Evolutionary conservation across 768 basidiomycete genomes (phyloP).

Genomic region (Rhizopogon salebrosus): DNA sequence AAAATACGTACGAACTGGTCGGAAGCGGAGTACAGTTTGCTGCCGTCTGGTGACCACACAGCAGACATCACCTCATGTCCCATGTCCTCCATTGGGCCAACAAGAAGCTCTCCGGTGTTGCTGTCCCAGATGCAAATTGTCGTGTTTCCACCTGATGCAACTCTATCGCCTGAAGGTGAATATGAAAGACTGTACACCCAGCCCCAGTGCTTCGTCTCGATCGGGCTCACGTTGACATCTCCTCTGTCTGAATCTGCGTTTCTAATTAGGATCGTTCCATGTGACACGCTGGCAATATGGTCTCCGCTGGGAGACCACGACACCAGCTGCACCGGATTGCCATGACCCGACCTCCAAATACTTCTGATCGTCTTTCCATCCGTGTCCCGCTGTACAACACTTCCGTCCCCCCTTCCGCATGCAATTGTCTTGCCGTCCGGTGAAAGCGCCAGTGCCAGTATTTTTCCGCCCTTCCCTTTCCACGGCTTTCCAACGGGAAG

Average conservation of each 20-base stretch:
- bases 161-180: not conserved
- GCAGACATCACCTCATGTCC: not conserved
- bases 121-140: not conserved
- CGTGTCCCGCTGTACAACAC: not conserved
- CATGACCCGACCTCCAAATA: not conserved
- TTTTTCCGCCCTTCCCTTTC: not conserved
- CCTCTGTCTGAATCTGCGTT: not conserved
- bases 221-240: not conserved
- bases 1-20: not conserved
- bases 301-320: not conserved
- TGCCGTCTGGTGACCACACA: not conserved
- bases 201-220: not conserved
- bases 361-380: not conserved
- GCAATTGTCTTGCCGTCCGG: not conserved
- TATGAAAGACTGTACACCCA: not conserved
- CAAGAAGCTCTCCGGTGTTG: not conserved
- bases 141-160: not conserved
- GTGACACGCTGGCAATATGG: not conserved
- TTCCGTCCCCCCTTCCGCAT: not conserved
- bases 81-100: not conserved
- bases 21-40: not conserved
- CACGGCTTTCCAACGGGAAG: not conserved
- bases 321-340: not conserved
- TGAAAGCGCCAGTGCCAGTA: not conserved
- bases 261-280: not conserved